Evolutionary conservation across 495 filamentous ascomycete species (phyloP), one percentile per base, ranked within the genome.

Genomic region (Apiosordaria backusii): DNA sequence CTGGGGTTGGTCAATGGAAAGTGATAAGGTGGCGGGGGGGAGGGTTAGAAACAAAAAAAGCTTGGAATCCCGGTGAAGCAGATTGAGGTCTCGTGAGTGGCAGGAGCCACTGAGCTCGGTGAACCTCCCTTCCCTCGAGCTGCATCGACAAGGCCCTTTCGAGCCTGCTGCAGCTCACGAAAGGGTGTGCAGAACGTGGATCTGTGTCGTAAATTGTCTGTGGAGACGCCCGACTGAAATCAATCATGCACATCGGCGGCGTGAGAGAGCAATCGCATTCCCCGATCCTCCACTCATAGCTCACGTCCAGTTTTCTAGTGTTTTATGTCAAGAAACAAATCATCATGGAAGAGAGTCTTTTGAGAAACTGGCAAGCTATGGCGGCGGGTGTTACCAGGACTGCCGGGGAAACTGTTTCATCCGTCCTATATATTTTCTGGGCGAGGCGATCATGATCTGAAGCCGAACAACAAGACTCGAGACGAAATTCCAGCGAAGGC

Each of bases 161-260:
- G 24, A 67, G 74, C 74, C 60, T 25, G 62, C 67, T 76, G 74
- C 74, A 76, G 68, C 68, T 59, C 55, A 57, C 61, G 62, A 62
- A 71, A 66, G 62, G 50, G 63, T 57, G 68, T 65, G 64, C 65
- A 61, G 63, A 74, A 71, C 66, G 64, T 71, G 68, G 45, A 61
- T 65, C 50, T 65, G 60, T 65, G 65, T 68, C 66, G n/a, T n/a
- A n/a, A n/a, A n/a, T n/a, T n/a, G n/a, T 70, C 67, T 50, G 7
- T 50, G 7, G 40, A n/a, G n/a, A n/a, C n/a, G n/a, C n/a, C n/a
- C n/a, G 35, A 45, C 35, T 10, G 35, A 45, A 45, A 61, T 60
- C 52, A 57, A 58, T 50, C 55, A 70, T 72, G 70, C 68, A 71
- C 25, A 29, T 52, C 21, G 50, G 57, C 27, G 57, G 21, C 57